phyloP scores from a whole-genome alignment of 352 stramenopile species.

The Phytophthora sojae region DNA sequence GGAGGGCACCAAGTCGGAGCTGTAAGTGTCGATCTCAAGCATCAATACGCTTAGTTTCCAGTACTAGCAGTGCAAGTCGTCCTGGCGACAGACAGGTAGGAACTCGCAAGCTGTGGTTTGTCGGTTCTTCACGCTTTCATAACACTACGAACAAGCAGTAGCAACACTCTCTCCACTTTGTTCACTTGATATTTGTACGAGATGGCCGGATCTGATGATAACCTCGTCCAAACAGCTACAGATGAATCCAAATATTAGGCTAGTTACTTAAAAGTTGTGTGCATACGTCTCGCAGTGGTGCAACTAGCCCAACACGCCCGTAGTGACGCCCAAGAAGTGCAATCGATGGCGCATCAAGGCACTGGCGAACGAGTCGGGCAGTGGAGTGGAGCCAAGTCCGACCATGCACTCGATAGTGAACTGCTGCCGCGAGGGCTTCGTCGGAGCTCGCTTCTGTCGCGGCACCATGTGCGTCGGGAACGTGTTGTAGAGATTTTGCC shows the following conservation, averaged over 20 bases:
- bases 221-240: not conserved
- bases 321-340: constrained; percentile 49
- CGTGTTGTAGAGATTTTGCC: constrained; percentile 54
- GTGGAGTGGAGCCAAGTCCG: constrained; percentile 48
- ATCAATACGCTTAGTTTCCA: not conserved
- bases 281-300: constrained; percentile 44
- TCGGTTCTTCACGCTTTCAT: not conserved
- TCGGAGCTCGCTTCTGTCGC: constrained; percentile 38
- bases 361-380: constrained; percentile 43
- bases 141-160: not conserved
- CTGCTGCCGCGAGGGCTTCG: constrained; percentile 17
- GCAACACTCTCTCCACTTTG: not conserved
- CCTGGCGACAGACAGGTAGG: not conserved
- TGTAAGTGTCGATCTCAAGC: constrained; percentile 27
- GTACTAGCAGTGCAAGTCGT: not conserved
- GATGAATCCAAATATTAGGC: not conserved
- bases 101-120: not conserved
- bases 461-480: constrained; percentile 65
- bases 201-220: not conserved
- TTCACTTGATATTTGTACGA: not conserved
- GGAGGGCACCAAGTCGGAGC: constrained; percentile 27
- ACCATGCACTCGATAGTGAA: constrained; percentile 57
- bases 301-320: constrained; percentile 35
- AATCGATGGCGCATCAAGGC: constrained; percentile 48
- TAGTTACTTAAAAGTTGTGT: constrained; percentile 17